Conservation (phyloP, 176 grass and related monocot genomes). For the Alopecurus myosuroides region DNA sequence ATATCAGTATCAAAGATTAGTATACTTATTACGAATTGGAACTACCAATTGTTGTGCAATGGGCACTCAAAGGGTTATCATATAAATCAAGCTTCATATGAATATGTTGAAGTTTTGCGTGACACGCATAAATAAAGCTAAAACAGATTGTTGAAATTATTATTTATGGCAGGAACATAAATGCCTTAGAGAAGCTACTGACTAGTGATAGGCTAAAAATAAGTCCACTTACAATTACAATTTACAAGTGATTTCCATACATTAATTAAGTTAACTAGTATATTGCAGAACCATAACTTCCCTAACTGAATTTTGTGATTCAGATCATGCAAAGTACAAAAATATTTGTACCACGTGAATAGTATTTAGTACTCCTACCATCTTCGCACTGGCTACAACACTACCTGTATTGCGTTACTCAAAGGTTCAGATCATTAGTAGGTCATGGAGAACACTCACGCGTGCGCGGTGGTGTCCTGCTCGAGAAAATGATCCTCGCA, state of each 20-base stretch:
- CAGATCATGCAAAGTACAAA: neutral
- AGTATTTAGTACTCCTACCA: neutral
- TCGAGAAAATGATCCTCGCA: conserved; percentile 98
- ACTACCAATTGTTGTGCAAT: neutral
- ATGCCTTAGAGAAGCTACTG: neutral
- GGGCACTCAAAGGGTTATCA: neutral
- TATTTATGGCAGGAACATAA: neutral
- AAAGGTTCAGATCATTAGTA: neutral
- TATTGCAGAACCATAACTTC: neutral
- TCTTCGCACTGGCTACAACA: neutral
- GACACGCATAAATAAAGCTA: neutral
- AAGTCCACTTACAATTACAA: neutral
- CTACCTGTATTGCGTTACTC: neutral
- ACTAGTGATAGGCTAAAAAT: neutral
- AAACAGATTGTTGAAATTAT: neutral
- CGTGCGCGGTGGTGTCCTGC: conserved; percentile 77
- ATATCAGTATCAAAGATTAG: neutral
- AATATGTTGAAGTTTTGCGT: neutral
- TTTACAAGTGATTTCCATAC: neutral
- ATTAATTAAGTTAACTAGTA: neutral
- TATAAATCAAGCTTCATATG: neutral
- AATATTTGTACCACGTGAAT: neutral
- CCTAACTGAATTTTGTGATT: neutral
- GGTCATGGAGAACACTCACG: conserved; percentile 37
- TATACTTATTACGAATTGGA: neutral